Percentiles rank a stretch among this genome's conserved stretches.
Conservation (phyloP, 257 asterid species). For the Haberlea rhodopensis region DNA sequence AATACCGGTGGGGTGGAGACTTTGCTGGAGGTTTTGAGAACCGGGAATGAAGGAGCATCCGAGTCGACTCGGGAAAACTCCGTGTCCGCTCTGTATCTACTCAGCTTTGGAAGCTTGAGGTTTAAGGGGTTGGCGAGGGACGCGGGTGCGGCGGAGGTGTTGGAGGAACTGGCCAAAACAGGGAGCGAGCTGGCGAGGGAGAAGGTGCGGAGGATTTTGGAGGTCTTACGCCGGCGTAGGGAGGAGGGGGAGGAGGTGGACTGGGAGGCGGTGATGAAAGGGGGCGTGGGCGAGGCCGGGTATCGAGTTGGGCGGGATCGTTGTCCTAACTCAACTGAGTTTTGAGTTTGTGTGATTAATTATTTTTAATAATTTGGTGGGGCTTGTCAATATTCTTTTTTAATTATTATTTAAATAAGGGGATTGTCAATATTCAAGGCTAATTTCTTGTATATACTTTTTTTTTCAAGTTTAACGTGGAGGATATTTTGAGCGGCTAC, state of each 20-base stretch:
- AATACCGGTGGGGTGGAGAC: slow-evolving; percentile 63
- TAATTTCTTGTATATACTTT: too few relatives aligned
- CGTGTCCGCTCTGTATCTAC: slow-evolving; percentile 54
- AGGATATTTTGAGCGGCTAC: too few relatives aligned
- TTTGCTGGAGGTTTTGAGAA: slow-evolving; percentile 51
- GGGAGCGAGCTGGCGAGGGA: slow-evolving; percentile 68
- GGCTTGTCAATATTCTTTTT: too few relatives aligned
- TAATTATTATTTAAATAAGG: too few relatives aligned
- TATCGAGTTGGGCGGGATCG: slow-evolving; percentile 33
- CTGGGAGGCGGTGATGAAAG: slow-evolving; percentile 75
- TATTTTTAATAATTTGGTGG: too few relatives aligned
- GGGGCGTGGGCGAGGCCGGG: slow-evolving; percentile 55
- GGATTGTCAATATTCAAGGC: too few relatives aligned
- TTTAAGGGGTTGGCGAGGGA: slow-evolving; percentile 49
- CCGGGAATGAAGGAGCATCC: slow-evolving; percentile 37
- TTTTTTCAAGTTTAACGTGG: too few relatives aligned
- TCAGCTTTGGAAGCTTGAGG: slow-evolving; percentile 76
- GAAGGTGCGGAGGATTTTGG: slow-evolving; percentile 59
- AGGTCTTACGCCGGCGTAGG: slow-evolving; percentile 42
- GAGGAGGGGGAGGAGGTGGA: slow-evolving; percentile 56
- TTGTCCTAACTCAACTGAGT: slow-evolving; percentile 44
- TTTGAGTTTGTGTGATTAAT: background rate
- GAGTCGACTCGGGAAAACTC: slow-evolving; percentile 74
- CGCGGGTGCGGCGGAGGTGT: slow-evolving; percentile 41
- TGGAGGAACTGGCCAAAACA: slow-evolving; percentile 46